Conservation (phyloP, 257 asterid species). For the Ligustrum vulgare region DNA sequence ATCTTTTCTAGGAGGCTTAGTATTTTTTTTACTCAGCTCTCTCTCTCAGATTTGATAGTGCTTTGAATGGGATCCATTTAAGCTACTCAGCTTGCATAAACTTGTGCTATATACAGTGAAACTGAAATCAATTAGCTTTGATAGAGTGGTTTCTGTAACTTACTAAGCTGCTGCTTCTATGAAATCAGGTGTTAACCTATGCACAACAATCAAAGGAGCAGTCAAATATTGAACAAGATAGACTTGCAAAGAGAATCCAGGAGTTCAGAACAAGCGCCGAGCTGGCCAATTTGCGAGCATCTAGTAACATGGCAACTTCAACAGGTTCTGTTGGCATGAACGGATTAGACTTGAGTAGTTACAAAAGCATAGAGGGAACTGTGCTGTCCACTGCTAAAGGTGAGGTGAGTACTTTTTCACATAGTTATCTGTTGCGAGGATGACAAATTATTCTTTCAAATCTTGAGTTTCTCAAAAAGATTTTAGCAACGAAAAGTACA, state of each 20-base stretch:
- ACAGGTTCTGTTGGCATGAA: slow-evolving; percentile 59
- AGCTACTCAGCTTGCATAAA: slow-evolving; percentile 17
- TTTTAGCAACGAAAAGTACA: background rate
- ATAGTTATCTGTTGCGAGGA: slow-evolving; percentile 19
- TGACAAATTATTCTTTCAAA: slow-evolving; percentile 8
- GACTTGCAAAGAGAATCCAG: slow-evolving; percentile 93
- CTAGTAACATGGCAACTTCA: slow-evolving; percentile 58
- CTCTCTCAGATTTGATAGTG: slow-evolving; percentile 6
- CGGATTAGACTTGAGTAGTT: slow-evolving; percentile 61
- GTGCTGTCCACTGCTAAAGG: slow-evolving; percentile 77
- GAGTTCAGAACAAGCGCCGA: slow-evolving; percentile 91
- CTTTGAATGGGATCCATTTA: slow-evolving; percentile 1
- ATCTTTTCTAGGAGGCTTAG: background rate
- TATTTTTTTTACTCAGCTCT: background rate
- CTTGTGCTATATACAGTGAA: slow-evolving; percentile 6
- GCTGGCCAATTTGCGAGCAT: slow-evolving; percentile 65
- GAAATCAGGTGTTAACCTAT: slow-evolving; percentile 82
- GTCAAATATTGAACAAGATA: slow-evolving; percentile 86
- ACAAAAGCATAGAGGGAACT: slow-evolving; percentile 70
- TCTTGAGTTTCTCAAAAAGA: slow-evolving; percentile 7
- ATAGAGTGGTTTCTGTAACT: background rate
- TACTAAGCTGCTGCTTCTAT: slow-evolving; percentile 14
- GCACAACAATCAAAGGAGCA: slow-evolving; percentile 98
- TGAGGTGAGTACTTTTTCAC: slow-evolving; percentile 57
- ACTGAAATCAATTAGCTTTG: background rate